These are phyloP conservation scores for Cyclocybe cylindracea DNA, from an alignment of 768 basidiomycete genomes.

Conservation along the genomic window DNA sequence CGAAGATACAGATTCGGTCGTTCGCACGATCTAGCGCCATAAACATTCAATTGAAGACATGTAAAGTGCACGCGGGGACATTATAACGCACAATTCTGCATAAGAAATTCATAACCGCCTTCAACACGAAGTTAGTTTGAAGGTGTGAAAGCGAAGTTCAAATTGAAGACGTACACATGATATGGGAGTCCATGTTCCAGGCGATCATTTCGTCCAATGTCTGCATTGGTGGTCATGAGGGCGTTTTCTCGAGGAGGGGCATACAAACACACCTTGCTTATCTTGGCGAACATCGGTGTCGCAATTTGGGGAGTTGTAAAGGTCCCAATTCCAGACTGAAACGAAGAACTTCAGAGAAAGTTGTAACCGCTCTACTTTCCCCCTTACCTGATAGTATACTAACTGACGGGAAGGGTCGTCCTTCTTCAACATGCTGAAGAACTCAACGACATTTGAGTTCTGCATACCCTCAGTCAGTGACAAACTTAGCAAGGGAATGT, in stretches of 20 bases:
- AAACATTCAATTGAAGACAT: not conserved
- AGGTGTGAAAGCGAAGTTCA: not conserved
- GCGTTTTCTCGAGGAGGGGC: not conserved
- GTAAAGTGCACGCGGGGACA: not conserved
- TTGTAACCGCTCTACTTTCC: too few relatives aligned
- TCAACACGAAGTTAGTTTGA: not conserved
- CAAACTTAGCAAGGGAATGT: too few relatives aligned
- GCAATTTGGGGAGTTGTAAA: conserved; percentile 46
- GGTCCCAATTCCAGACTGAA: conserved; percentile 55
- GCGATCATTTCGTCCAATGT: conserved; percentile 45
- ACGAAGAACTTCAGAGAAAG: too few relatives aligned
- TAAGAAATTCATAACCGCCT: conserved; percentile 61
- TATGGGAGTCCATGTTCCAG: conserved; percentile 52
- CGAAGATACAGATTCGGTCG: conserved; percentile 63
- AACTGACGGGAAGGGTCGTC: conserved; percentile 49
- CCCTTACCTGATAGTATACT: conserved; percentile 54
- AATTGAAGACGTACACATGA: conserved; percentile 37
- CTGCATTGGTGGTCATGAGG: conserved; percentile 15
- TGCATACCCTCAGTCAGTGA: conserved; percentile 11
- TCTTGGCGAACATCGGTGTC: conserved; percentile 41
- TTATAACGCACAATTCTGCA: conserved; percentile 50
- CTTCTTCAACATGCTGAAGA: conserved; percentile 54
- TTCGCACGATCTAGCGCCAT: conserved; percentile 37
- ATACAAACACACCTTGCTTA: conserved; percentile 36
- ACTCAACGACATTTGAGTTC: conserved; percentile 53